phyloP scores from a whole-genome alignment of 1,139 yeast genomes.

The Protomyces inundatus region DNA sequence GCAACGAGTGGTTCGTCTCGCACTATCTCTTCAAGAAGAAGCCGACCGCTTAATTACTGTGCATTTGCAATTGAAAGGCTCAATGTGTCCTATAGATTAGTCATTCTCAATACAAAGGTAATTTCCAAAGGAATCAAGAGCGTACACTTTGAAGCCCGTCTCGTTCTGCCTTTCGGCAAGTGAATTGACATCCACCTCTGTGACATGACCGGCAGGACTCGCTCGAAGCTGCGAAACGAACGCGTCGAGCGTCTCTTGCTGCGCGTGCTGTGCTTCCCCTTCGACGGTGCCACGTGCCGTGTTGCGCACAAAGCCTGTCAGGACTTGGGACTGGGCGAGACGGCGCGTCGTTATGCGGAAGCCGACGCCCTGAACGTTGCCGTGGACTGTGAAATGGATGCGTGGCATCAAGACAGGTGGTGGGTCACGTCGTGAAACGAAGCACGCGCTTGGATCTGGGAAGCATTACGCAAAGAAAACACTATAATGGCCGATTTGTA shows the following conservation, averaged over 20 bases:
- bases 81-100: no score
- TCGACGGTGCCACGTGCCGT: conserved; percentile 16
- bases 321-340: background rate
- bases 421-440: background rate
- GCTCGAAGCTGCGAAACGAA: background rate
- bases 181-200: background rate
- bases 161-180: no score
- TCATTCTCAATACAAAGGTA: no score
- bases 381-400: background rate
- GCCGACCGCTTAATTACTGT: background rate
- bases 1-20: conserved; percentile 26
- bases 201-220: conserved; percentile 16
- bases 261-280: conserved; percentile 14
- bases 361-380: conserved; percentile 18
- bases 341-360: conserved; percentile 14
- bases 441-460: no score
- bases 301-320: conserved; percentile 21
- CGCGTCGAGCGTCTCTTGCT: background rate
- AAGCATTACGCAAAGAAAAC: no score
- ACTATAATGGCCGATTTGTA: no score
- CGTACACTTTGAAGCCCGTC: no score
- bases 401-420: background rate
- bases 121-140: no score
- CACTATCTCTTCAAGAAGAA: conserved; percentile 25
- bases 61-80: no score